Conservation (phyloP, 2,329 filamentous ascomycete species). For the Cladorrhinum sp. region DNA sequence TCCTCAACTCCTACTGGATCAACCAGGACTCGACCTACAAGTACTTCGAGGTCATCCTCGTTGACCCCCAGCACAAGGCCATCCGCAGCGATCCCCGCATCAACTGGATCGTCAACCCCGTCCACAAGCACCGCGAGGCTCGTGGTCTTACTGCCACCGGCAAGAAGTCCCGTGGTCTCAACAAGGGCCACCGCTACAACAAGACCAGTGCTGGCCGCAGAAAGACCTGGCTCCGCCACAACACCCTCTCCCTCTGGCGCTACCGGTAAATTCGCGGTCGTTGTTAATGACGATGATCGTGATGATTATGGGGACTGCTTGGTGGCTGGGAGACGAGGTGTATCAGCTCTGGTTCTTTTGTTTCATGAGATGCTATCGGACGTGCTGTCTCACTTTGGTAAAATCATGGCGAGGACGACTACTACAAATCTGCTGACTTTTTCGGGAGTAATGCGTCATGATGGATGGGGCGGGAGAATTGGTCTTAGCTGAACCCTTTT, state of each 20-base stretch:
- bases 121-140: conserved; percentile 99
- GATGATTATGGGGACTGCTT: conserved; percentile 2
- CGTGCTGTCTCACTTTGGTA: conserved; percentile 17
- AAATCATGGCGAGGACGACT: conserved; percentile 12
- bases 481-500: conserved; percentile 22
- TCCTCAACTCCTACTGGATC: conserved; percentile 99
- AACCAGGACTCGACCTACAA: conserved; percentile 99
- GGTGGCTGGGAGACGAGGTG: conserved; percentile 7
- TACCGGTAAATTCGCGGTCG: conserved; percentile 67
- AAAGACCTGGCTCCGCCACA: conserved; percentile 99
- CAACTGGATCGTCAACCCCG: conserved; percentile 99
- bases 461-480: conserved; percentile 15
- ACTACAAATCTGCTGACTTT: conserved; percentile 13
- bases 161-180: conserved; percentile 99
- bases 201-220: conserved; percentile 95
- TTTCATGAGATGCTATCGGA: conserved; percentile 17
- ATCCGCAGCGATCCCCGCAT: conserved; percentile 98
- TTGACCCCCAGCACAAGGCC: conserved; percentile 99
- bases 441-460: conserved; percentile 19
- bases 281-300: conserved; percentile 12
- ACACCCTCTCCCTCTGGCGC: conserved; percentile 98
- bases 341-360: conserved; percentile 25
- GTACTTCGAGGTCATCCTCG: conserved; percentile 99
- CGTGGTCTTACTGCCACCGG: conserved; percentile 96
- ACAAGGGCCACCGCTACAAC: conserved; percentile 99